Percentiles rank a stretch among this genome's conserved stretches.
These are phyloP conservation scores for Arabidopsis thaliana DNA, from an alignment of 345 rosid species.

Conservation along the genomic window TAIR10.1 NC_003076.8:6788501-6789000, in stretches of 20 bases:
- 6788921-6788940: too few relatives aligned
- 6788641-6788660: conserved; percentile 29
- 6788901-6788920: too few relatives aligned
- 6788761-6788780: too few relatives aligned
- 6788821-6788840: too few relatives aligned
- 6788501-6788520: conserved; percentile 9
- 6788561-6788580: conserved; percentile 2
- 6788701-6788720: not conserved
- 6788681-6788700: not conserved
- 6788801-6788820: not conserved
- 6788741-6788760: too few relatives aligned
- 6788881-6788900: too few relatives aligned
- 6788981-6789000: too few relatives aligned
- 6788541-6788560: conserved; percentile 2
- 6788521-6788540: conserved; percentile 8
- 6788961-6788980: too few relatives aligned
- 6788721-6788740: not conserved
- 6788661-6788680: not conserved
- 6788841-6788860: too few relatives aligned
- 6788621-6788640: conserved; percentile 18
- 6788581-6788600: not conserved
- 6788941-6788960: too few relatives aligned
- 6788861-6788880: too few relatives aligned
- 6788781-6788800: too few relatives aligned
- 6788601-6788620: not conserved